Evolutionary conservation across 257 asterid species (phyloP).

Genomic region (Lithospermum erythrorhizon): DNA sequence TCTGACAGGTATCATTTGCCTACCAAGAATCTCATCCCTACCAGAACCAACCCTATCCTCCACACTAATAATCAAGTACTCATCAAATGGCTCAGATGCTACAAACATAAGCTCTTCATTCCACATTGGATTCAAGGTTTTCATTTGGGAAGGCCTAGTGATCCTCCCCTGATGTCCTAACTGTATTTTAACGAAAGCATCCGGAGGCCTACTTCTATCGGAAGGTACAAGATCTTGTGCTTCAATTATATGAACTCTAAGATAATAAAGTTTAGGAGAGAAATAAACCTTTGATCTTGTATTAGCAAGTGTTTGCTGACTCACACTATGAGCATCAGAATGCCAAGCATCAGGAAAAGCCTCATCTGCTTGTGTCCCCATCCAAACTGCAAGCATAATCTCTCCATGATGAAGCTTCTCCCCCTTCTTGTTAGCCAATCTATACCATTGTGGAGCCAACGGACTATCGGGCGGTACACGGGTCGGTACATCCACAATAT

Average conservation of each 20-base stretch:
- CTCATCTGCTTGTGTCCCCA: constrained; percentile 95
- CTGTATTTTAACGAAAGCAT: constrained; percentile 47
- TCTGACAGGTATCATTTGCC: constrained; percentile 44
- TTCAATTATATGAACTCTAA: constrained; percentile 55
- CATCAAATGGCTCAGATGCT: constrained; percentile 75
- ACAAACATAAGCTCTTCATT: constrained; percentile 84
- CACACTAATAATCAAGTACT: constrained; percentile 46
- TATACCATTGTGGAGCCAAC: constrained; percentile 80
- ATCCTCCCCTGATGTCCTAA: constrained; percentile 53
- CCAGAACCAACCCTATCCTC: constrained; percentile 60
- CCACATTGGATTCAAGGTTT: constrained; percentile 59
- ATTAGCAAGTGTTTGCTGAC: constrained; percentile 39
- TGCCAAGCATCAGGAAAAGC: constrained; percentile 89
- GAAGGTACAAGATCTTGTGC: constrained; percentile 76
- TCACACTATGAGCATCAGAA: constrained; percentile 63
- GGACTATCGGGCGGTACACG: constrained; percentile 88
- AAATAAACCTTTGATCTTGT: constrained; percentile 81
- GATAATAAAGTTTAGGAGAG: constrained; percentile 60
- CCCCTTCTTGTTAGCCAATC: constrained; percentile 50
- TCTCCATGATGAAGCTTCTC: constrained; percentile 45
- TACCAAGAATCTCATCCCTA: constrained; percentile 47
- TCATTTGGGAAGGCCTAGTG: constrained; percentile 43
- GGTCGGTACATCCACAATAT: constrained; percentile 47
- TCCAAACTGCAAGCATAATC: constrained; percentile 87
- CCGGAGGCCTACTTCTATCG: constrained; percentile 40